Percentiles rank a stretch among this genome's conserved stretches.
phyloP scores from a whole-genome alignment of 495 filamentous ascomycete genomes.

The Lophiostoma macrostomum region DNA sequence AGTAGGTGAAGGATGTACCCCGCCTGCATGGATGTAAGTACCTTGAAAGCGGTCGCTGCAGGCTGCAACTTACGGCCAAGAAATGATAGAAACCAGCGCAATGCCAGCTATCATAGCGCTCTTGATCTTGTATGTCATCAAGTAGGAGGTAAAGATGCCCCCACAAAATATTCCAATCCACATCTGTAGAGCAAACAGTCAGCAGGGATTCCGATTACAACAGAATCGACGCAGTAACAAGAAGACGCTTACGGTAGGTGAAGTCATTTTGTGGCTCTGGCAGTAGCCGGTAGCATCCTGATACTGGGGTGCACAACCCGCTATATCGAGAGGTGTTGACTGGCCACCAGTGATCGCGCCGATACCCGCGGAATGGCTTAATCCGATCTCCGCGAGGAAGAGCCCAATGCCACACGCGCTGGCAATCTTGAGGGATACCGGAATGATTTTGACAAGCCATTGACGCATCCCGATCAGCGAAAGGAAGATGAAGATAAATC shows the following conservation, averaged over 20 bases:
- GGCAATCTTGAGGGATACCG: slow-evolving; percentile 77
- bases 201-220: slow-evolving; percentile 4
- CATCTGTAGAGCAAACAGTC: slow-evolving; percentile 44
- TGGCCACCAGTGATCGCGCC: slow-evolving; percentile 63
- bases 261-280: slow-evolving; percentile 63
- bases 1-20: slow-evolving; percentile 68
- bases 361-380: slow-evolving; percentile 77
- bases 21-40: slow-evolving; percentile 39
- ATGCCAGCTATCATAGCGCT: slow-evolving; percentile 79
- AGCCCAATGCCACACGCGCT: slow-evolving; percentile 80
- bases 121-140: slow-evolving; percentile 82
- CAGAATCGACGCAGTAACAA: too few species aligned
- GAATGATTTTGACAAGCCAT: slow-evolving; percentile 76
- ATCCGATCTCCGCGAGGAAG: slow-evolving; percentile 74
- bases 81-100: slow-evolving; percentile 75
- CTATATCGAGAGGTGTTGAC: slow-evolving; percentile 64
- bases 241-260: slow-evolving; percentile 52
- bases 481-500: slow-evolving; percentile 66
- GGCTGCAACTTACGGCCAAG: slow-evolving; percentile 57
- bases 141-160: slow-evolving; percentile 68
- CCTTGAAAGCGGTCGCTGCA: not conserved
- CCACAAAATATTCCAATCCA: slow-evolving; percentile 86
- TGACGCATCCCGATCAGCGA: slow-evolving; percentile 76
- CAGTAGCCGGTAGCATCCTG: slow-evolving; percentile 50
- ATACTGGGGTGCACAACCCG: slow-evolving; percentile 57